A percentile compares a stretch with the other conserved stretches of the same genome.
Conservation (phyloP, 179 eudicot species). For the Heliamphora pulchella region DNA sequence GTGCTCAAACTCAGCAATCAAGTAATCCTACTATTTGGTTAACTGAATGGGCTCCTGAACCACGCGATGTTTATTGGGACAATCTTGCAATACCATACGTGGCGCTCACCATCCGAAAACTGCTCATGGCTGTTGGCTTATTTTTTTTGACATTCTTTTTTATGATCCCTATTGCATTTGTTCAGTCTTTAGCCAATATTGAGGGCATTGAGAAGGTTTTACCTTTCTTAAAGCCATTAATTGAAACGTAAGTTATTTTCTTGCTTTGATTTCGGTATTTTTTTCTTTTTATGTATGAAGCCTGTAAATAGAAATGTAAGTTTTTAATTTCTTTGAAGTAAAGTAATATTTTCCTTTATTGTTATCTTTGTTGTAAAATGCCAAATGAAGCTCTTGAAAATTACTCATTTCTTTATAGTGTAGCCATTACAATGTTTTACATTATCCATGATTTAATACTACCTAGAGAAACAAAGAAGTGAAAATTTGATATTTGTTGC, state of each 20-base stretch:
- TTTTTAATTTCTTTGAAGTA: too few species aligned
- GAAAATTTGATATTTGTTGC: too few species aligned
- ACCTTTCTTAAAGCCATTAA: slow-evolving; percentile 73
- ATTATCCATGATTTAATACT: too few species aligned
- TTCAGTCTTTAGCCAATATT: slow-evolving; percentile 91
- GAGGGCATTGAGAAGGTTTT: slow-evolving; percentile 77
- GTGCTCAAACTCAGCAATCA: slow-evolving; percentile 87
- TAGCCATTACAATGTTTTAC: too few species aligned
- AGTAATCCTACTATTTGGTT: slow-evolving; percentile 74
- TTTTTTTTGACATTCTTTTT: slow-evolving; percentile 84
- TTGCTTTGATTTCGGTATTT: background rate
- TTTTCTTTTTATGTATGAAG: too few species aligned
- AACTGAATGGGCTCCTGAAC: slow-evolving; percentile 89
- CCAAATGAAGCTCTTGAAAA: too few species aligned
- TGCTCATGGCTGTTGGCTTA: slow-evolving; percentile 54
- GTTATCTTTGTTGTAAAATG: too few species aligned
- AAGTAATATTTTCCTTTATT: too few species aligned
- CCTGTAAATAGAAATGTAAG: too few species aligned
- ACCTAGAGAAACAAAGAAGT: too few species aligned
- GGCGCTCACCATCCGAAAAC: slow-evolving; percentile 65
- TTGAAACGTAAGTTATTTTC: slow-evolving; percentile 55
- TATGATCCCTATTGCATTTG: slow-evolving; percentile 96
- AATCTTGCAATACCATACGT: slow-evolving; percentile 78
- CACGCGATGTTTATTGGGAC: slow-evolving; percentile 80
- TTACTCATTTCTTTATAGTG: too few species aligned